These are phyloP conservation scores for Fraxinus dipetala DNA, from an alignment of 305 asterid species.

Conservation along the genomic window DNA sequence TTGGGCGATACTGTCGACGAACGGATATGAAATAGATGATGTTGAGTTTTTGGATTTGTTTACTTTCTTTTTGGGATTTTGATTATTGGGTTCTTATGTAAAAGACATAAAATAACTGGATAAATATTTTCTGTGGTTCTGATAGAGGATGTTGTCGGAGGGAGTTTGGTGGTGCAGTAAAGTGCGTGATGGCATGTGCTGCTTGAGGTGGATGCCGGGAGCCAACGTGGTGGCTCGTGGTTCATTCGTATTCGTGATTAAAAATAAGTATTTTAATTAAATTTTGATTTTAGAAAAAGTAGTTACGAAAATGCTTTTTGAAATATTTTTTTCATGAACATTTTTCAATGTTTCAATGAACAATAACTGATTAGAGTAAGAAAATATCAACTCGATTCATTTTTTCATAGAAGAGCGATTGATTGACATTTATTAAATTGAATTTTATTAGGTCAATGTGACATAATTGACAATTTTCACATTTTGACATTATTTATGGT, in stretches of 20 bases:
- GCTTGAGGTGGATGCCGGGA: neutral
- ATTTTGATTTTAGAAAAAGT: neutral
- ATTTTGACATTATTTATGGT: too few species aligned
- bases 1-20: neutral
- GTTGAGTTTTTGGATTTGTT: neutral
- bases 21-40: neutral
- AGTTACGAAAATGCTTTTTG: neutral
- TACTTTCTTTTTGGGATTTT: neutral
- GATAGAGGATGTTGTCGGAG: constrained; percentile 5
- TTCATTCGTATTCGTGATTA: neutral
- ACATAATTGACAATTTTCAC: too few species aligned
- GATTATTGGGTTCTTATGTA: neutral
- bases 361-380: neutral
- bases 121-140: neutral
- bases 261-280: too few species aligned
- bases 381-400: neutral
- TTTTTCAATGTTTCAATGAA: too few species aligned
- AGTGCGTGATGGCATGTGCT: neutral
- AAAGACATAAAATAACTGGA: neutral
- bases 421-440: too few species aligned
- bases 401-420: neutral
- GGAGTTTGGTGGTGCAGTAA: neutral
- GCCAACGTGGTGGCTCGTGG: constrained; percentile 18
- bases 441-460: too few species aligned
- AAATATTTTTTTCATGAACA: too few species aligned